Conservation (phyloP, 108 stramenopile species). For the Skeletonema grethae region DNA sequence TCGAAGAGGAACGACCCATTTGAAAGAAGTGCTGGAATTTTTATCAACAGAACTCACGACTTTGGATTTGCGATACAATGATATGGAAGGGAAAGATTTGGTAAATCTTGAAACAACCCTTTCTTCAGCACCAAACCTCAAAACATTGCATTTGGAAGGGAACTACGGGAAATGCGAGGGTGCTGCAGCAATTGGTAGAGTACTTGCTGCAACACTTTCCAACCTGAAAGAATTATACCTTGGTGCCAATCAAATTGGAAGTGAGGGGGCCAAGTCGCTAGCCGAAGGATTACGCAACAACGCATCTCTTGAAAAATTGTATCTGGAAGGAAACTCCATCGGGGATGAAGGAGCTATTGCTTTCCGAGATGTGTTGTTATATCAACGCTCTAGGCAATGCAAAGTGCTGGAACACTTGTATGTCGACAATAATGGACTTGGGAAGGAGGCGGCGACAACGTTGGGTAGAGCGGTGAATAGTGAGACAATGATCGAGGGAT, state of each 20-base stretch:
- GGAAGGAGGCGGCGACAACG: constrained; percentile 40
- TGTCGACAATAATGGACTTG: constrained; percentile 51
- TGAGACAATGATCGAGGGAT: neutral
- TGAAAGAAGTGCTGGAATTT: neutral
- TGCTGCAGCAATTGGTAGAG: constrained; percentile 7
- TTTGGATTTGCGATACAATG: constrained; percentile 22
- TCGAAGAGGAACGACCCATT: neutral
- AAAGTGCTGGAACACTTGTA: constrained; percentile 32
- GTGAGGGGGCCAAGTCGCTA: constrained; percentile 31
- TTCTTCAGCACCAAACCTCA: neutral
- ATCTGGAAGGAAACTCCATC: constrained; percentile 48
- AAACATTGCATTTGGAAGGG: constrained; percentile 14
- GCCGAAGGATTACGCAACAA: constrained; percentile 21
- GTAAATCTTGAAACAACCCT: constrained; percentile 6
- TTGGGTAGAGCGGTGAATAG: constrained; percentile 43
- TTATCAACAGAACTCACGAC: neutral
- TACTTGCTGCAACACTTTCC: neutral
- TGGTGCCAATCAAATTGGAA: constrained; percentile 35
- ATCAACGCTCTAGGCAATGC: constrained; percentile 1
- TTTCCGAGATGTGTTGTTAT: constrained; percentile 17
- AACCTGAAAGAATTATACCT: constrained; percentile 19
- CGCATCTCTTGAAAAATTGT: constrained; percentile 33
- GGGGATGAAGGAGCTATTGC: constrained; percentile 41
- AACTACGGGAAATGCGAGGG: constrained; percentile 11
- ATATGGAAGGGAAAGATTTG: constrained; percentile 21